Evolutionary conservation across 2,329 filamentous ascomycete species (phyloP).

Genomic region (Sarocladiaceae sp.): DNA sequence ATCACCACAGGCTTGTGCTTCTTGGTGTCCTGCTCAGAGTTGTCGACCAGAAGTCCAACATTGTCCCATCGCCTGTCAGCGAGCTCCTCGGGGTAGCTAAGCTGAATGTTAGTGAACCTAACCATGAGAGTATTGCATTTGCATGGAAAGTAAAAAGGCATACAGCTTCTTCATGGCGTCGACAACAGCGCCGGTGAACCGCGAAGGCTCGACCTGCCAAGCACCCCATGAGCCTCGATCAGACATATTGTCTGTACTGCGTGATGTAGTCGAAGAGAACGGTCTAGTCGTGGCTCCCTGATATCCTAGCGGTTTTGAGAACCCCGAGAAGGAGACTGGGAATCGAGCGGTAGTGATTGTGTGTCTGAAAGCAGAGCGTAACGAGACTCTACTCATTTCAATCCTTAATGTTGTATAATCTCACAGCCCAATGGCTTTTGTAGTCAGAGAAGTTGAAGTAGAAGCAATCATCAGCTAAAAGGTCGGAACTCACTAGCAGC

Average conservation of each 20-base stretch:
- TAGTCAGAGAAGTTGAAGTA: too few relatives aligned
- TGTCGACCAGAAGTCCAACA: constrained; percentile 71
- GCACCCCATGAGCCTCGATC: constrained; percentile 30
- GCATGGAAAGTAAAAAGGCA: constrained; percentile 26
- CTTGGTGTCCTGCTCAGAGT: constrained; percentile 28
- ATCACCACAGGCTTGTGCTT: constrained; percentile 37
- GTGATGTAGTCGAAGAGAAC: neutral
- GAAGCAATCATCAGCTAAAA: too few relatives aligned
- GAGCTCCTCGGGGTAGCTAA: constrained; percentile 80
- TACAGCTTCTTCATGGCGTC: constrained; percentile 76
- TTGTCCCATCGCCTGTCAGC: constrained; percentile 95
- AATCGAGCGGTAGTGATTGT: neutral
- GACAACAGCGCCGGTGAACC: constrained; percentile 60
- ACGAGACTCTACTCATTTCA: constrained; percentile 1
- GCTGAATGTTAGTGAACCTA: constrained; percentile 2
- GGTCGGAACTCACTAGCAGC: too few relatives aligned
- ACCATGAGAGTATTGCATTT: too few relatives aligned
- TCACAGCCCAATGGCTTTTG: neutral
- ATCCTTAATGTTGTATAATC: neutral
- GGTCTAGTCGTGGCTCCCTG: neutral
- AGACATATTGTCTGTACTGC: constrained; percentile 18
- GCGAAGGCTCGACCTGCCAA: constrained; percentile 32
- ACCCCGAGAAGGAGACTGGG: neutral
- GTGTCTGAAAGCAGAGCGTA: neutral
- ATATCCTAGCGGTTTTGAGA: neutral